A percentile compares a stretch with the other conserved stretches of the same genome.
Evolutionary conservation across 164 flowering plant genomes (phyloP).

Genomic region (Macadamia tetraphylla): DNA sequence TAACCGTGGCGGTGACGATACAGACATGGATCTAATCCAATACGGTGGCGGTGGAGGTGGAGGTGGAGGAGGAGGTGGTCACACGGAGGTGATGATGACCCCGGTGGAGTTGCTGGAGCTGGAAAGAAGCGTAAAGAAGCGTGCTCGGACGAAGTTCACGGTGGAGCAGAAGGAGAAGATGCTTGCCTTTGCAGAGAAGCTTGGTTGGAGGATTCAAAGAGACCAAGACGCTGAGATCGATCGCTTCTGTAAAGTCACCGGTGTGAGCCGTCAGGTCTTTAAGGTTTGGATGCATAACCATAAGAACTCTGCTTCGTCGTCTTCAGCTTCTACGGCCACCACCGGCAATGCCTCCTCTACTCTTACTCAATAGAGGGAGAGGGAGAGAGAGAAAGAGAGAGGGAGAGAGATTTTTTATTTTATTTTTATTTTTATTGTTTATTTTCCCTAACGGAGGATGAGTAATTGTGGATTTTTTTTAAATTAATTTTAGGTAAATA

Average conservation of each 20-base stretch:
- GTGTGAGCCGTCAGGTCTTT: neutral
- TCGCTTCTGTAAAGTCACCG: neutral
- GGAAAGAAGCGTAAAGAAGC: conserved; percentile 1
- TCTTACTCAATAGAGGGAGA: too few species aligned
- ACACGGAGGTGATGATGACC: neutral
- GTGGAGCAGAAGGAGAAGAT: conserved; percentile 9
- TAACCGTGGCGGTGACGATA: too few species aligned
- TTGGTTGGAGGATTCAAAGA: conserved; percentile 10
- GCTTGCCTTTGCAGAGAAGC: neutral
- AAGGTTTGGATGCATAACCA: conserved; percentile 12
- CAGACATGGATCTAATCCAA: too few species aligned
- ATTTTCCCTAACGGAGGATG: too few species aligned
- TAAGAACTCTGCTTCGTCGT: neutral
- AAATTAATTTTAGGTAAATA: too few species aligned
- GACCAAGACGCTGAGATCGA: neutral
- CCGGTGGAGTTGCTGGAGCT: neutral
- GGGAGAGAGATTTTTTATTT: too few species aligned
- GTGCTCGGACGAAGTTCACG: conserved; percentile 6
- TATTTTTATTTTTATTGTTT: too few species aligned
- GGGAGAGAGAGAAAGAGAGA: too few species aligned
- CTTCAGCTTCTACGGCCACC: neutral
- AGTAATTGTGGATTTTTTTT: too few species aligned
- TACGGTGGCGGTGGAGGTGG: too few species aligned
- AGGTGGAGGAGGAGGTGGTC: too few species aligned
- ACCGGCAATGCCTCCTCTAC: too few species aligned